phyloP scores from a whole-genome alignment of 352 stramenopile species.

The Globisporangium uncinulatum region DNA sequence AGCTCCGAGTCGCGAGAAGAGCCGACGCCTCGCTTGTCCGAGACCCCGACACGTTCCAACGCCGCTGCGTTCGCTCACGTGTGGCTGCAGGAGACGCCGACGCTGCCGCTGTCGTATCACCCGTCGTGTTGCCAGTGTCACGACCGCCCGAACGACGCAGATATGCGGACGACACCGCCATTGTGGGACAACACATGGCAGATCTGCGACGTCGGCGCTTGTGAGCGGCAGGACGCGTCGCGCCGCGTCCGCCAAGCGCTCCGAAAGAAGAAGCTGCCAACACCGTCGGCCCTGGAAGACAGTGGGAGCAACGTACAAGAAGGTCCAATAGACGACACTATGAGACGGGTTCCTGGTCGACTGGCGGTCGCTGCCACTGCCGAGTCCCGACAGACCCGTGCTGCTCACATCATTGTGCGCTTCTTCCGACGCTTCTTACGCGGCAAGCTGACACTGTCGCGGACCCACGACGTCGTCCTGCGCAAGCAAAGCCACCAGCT shows the following conservation, averaged over 20 bases:
- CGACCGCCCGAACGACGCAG: not conserved
- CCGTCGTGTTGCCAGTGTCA: conserved; percentile 5
- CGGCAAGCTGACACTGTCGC: conserved; percentile 19
- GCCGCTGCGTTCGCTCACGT: conserved; percentile 4
- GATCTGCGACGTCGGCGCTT: conserved; percentile 12
- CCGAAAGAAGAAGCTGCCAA: not conserved
- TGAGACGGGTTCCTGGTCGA: too few relatives aligned
- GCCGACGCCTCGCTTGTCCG: not conserved
- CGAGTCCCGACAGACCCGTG: conserved; percentile 26
- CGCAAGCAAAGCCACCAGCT: conserved; percentile 17
- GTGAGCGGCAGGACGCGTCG: not conserved
- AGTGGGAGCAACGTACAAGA: not conserved
- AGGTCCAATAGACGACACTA: too few relatives aligned
- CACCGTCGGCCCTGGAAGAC: not conserved
- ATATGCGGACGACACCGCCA: not conserved
- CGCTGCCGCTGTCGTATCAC: not conserved
- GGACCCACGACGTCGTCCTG: conserved; percentile 26
- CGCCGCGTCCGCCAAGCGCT: too few relatives aligned
- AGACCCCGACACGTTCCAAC: not conserved
- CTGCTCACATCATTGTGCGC: conserved; percentile 49
- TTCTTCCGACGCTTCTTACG: conserved; percentile 40
- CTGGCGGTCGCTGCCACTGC: conserved; percentile 3
- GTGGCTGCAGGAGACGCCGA: conserved; percentile 6
- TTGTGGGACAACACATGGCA: conserved; percentile 15
- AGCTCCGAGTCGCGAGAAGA: not conserved